phyloP scores from a whole-genome alignment of 1,139 yeast genomes.

The Hansenula sp. region DNA sequence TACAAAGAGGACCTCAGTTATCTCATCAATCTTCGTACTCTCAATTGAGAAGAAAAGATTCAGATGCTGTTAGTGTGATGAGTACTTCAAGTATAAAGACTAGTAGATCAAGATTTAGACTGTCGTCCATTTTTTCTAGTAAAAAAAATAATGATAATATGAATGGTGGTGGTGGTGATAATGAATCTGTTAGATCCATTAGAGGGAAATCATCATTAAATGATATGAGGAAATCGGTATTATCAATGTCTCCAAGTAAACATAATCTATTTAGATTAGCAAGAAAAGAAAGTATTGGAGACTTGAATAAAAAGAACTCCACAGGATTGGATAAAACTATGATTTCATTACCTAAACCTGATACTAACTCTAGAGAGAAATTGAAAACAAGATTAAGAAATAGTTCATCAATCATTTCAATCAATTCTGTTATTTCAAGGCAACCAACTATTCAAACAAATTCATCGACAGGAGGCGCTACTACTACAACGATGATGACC shows the following conservation, averaged over 20 bases:
- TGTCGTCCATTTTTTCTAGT: slow-evolving; percentile 20
- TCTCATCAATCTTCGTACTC: neutral
- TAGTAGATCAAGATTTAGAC: slow-evolving; percentile 21
- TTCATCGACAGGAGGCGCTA: slow-evolving; percentile 1
- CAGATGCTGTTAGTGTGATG: slow-evolving; percentile 16
- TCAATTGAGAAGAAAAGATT: slow-evolving; percentile 3
- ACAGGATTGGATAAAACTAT: slow-evolving; percentile 25
- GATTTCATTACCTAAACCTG: slow-evolving; percentile 56
- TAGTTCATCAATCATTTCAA: slow-evolving; percentile 46
- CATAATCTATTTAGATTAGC: slow-evolving; percentile 18
- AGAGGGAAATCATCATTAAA: slow-evolving; percentile 20
- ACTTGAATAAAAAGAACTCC: slow-evolving; percentile 13
- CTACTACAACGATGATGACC: slow-evolving; percentile 9
- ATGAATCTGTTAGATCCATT: slow-evolving; percentile 21
- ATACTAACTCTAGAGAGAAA: slow-evolving; percentile 50
- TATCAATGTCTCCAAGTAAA: slow-evolving; percentile 18
- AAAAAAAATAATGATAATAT: slow-evolving; percentile 11
- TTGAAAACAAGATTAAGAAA: slow-evolving; percentile 48
- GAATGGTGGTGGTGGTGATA: slow-evolving; percentile 9
- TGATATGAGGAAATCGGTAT: slow-evolving; percentile 23
- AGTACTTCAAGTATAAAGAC: slow-evolving; percentile 19
- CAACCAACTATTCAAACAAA: slow-evolving; percentile 9
- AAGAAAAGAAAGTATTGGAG: slow-evolving; percentile 20
- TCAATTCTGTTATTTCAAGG: slow-evolving; percentile 27
- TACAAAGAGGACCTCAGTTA: too few relatives aligned